Percentiles rank a stretch among this genome's conserved stretches.
These are phyloP conservation scores for Cutaneotrichosporon cavernicola DNA, from an alignment of 1,284 basidiomycete genomes.

Conservation along the genomic window DNA sequence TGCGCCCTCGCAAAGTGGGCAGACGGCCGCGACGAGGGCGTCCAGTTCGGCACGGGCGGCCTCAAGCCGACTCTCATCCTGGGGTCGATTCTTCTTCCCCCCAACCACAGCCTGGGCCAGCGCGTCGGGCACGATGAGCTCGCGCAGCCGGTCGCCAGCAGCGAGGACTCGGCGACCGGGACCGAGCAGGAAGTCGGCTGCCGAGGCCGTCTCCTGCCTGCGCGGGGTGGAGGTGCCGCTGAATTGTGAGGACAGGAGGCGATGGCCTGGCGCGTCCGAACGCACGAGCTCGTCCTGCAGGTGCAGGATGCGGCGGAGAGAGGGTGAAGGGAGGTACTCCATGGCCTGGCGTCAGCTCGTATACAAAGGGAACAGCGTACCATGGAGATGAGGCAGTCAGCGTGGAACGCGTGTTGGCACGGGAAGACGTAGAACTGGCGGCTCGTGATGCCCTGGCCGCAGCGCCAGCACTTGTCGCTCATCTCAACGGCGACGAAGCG, in stretches of 20 bases:
- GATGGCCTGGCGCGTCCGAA: conserved; percentile 47
- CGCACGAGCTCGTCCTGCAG: conserved; percentile 79
- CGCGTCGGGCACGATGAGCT: conserved; percentile 87
- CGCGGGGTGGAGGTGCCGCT: conserved; percentile 29
- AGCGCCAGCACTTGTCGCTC: conserved; percentile 80
- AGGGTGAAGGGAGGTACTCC: conserved; percentile 76
- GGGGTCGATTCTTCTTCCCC: conserved; percentile 49
- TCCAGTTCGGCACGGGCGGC: conserved; percentile 75
- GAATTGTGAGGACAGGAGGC: conserved; percentile 40
- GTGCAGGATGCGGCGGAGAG: conserved; percentile 75
- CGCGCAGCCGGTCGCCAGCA: conserved; percentile 81
- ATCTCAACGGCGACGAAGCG: conserved; percentile 93
- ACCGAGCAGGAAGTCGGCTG: conserved; percentile 43
- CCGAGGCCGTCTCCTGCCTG: conserved; percentile 26
- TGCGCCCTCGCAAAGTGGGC: conserved; percentile 84
- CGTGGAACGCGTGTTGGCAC: conserved; percentile 93
- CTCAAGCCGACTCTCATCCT: conserved; percentile 57
- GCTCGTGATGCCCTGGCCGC: conserved; percentile 70
- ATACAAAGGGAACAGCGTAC: conserved; percentile 57
- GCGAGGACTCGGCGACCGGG: conserved; percentile 72
- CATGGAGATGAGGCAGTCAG: conserved; percentile 86
- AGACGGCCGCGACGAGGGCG: conserved; percentile 77
- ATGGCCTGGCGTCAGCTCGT: conserved; percentile 64
- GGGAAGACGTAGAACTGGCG: conserved; percentile 98
- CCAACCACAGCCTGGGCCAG: conserved; percentile 60